Evolutionary conservation across 768 basidiomycete species (phyloP).

Genomic region (Pisolithus microcarpus): DNA sequence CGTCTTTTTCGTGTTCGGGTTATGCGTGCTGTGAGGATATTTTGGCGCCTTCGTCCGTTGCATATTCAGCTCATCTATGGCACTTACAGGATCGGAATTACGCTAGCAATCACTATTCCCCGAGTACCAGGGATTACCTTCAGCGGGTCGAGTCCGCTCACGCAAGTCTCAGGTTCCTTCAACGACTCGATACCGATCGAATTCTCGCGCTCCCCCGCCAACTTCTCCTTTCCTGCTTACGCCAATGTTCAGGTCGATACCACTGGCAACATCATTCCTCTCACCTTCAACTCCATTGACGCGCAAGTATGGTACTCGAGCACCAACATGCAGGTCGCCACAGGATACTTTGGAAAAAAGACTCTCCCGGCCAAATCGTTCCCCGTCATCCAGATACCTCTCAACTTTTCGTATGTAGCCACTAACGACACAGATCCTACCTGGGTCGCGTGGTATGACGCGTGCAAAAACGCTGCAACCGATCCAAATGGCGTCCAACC

Average conservation of each 20-base stretch:
- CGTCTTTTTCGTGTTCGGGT: conserved; percentile 60
- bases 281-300: conserved; percentile 60
- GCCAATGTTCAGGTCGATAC: conserved; percentile 77
- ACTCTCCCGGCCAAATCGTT: conserved; percentile 62
- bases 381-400: conserved; percentile 60
- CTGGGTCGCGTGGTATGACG: conserved; percentile 75
- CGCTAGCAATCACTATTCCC: conserved; percentile 76
- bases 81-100: conserved; percentile 48
- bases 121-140: conserved; percentile 71
- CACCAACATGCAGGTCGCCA: conserved; percentile 57
- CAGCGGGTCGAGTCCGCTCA: conserved; percentile 50
- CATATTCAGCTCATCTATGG: not conserved
- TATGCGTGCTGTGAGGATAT: conserved; percentile 46
- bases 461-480: conserved; percentile 56
- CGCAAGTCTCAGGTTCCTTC: conserved; percentile 51
- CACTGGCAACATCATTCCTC: conserved; percentile 63
- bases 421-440: conserved; percentile 77
- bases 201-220: conserved; percentile 76
- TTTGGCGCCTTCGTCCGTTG: not conserved
- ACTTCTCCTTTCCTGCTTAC: conserved; percentile 81
- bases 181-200: conserved; percentile 46
- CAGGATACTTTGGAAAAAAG: conserved; percentile 52
- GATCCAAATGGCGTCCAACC: conserved; percentile 47
- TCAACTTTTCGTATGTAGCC: conserved; percentile 80
- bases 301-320: conserved; percentile 67